Base-by-base conservation (phyloP, 306 rosid genomes). In the Cicer judaicum region DNA sequence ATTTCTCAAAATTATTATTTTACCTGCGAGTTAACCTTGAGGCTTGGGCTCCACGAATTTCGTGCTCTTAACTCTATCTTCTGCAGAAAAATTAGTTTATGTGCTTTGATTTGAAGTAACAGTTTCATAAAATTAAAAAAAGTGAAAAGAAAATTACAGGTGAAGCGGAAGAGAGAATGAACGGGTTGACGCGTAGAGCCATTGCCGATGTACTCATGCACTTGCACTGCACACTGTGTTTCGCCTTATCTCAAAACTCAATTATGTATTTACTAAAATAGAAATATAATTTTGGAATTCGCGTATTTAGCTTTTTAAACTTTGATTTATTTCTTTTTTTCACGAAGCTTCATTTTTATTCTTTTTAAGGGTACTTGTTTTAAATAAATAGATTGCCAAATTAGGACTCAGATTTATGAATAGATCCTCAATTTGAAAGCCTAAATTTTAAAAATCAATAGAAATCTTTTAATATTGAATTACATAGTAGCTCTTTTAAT, bases 11-110 rank as follows among this genome's bases (percentile, higher is more conserved):
- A 61, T 69, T 53, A 14, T 60, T 61, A 13, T 66, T 88, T 87
- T 68, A 90, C 96, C 89, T 85, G 85, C 2, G 92, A 69, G 74
- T 75, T 77, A 38, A 77, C 79, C 11, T 76, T 77, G 73, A 80
- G 48, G 76, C 74, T 82, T 12, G 60, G 84, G 75, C 66, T 64
- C 87, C 77, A 18, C n/a, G 87, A 79, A 79, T 76, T 84, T 65
- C 84, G 64, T 15, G 70, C 81, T 57, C 81, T 56, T 56, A 48
- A 77, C 68, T 81, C 89, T 56, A 86, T 72, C 80, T 79, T 89
- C 98, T 88, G 87, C 85, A 44, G 38, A 14, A 78, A 41, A 7
- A 44, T 2, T 0, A 12, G 3, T 53, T 6, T 13, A 47, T 1
- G 47, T 16, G n/a, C 2, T 40, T 52, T 42, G 57, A 54, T 7